phyloP scores from a whole-genome alignment of 768 basidiomycete species.

The Filobasidium wieringae region DNA sequence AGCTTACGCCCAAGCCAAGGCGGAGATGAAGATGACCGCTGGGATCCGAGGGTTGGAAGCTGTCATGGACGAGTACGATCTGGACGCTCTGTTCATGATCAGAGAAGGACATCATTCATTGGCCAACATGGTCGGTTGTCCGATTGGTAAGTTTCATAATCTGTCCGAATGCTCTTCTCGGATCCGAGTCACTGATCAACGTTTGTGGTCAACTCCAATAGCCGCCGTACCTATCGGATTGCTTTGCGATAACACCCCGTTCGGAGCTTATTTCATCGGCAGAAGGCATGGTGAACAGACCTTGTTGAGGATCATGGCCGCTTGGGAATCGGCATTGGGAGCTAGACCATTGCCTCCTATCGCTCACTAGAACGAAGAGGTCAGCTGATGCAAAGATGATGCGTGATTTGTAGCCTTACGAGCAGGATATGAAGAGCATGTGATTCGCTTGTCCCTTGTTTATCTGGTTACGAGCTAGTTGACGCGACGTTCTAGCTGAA shows the following conservation, averaged over 20 bases:
- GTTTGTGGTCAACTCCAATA: neutral
- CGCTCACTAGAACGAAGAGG: neutral
- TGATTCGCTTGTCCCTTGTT: no score
- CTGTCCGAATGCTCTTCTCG: neutral
- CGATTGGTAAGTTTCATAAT: constrained; percentile 2
- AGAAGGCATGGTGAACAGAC: constrained; percentile 4
- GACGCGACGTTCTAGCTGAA: no score
- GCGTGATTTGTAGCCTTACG: no score
- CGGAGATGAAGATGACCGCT: constrained; percentile 14
- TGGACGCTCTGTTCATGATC: constrained; percentile 15
- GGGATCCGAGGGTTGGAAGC: constrained; percentile 14
- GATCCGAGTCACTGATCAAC: neutral
- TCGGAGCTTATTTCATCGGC: constrained; percentile 11
- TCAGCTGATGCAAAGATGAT: neutral
- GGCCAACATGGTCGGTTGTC: constrained; percentile 18
- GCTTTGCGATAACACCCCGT: constrained; percentile 6
- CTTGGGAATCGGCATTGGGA: constrained; percentile 2
- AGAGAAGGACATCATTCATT: constrained; percentile 17
- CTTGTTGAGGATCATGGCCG: constrained; percentile 4
- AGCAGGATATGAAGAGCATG: no score
- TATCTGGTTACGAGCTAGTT: no score
- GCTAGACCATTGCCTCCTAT: constrained; percentile 3
- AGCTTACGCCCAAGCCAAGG: constrained; percentile 11
- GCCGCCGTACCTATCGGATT: constrained; percentile 3
- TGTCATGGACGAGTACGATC: constrained; percentile 12